Conservation (phyloP, 768 basidiomycete genomes). For the Collybiopsis confluens region DNA sequence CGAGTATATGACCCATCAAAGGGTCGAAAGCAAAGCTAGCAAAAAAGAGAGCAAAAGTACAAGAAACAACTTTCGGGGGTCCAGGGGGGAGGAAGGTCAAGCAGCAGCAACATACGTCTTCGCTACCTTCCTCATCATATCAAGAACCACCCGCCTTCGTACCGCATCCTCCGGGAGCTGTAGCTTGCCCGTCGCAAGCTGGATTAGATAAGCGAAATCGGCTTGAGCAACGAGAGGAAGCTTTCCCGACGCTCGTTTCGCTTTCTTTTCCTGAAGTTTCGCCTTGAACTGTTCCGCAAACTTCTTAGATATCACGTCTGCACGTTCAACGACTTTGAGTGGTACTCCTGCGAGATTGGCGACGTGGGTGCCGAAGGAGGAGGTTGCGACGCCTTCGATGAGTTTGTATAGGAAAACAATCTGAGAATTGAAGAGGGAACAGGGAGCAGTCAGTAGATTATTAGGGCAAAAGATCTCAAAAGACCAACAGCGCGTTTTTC, state of each 20-base stretch:
- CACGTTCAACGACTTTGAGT: slow-evolving; percentile 76
- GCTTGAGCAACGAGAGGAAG: slow-evolving; percentile 83
- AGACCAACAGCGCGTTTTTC: slow-evolving; percentile 75
- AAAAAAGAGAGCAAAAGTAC: too few relatives aligned
- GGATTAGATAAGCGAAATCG: slow-evolving; percentile 80
- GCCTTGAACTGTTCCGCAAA: slow-evolving; percentile 88
- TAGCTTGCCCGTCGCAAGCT: slow-evolving; percentile 50
- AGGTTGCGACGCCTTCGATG: slow-evolving; percentile 78
- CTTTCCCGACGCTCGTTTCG: slow-evolving; percentile 44
- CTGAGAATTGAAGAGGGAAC: slow-evolving; percentile 31
- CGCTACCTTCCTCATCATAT: slow-evolving; percentile 40
- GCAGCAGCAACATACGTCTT: slow-evolving; percentile 2
- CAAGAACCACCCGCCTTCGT: slow-evolving; percentile 49
- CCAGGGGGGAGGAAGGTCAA: too few relatives aligned
- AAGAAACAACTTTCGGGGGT: too few relatives aligned
- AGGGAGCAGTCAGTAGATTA: slow-evolving; percentile 4
- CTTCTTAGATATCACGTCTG: slow-evolving; percentile 80
- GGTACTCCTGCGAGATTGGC: slow-evolving; percentile 95
- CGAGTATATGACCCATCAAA: too few relatives aligned
- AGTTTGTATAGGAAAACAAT: slow-evolving; percentile 95
- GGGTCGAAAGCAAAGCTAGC: too few relatives aligned
- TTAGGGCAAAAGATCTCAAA: not conserved
- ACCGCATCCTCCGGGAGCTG: slow-evolving; percentile 51
- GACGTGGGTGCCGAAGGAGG: slow-evolving; percentile 92
- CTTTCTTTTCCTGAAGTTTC: slow-evolving; percentile 63